Conservation (phyloP, 495 filamentous ascomycete species). For the Opeltia flavorubescens region DNA sequence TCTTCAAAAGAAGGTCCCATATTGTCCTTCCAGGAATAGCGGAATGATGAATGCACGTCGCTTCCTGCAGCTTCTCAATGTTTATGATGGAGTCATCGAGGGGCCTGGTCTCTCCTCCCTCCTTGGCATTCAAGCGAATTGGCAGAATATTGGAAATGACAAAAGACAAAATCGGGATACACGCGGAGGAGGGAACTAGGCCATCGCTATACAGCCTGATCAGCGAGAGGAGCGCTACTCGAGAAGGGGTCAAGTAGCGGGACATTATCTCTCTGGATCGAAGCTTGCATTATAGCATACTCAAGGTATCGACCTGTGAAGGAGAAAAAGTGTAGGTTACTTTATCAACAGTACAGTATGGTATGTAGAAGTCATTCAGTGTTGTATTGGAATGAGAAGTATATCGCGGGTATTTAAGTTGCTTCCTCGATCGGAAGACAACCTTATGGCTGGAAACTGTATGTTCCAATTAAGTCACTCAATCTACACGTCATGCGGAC, state of each 20-base stretch:
- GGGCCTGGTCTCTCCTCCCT: slow-evolving; percentile 18
- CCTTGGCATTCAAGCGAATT: slow-evolving; percentile 18
- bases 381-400: too few species aligned
- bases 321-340: background rate
- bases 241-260: slow-evolving; percentile 73
- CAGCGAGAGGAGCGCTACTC: slow-evolving; percentile 68
- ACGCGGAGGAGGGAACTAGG: slow-evolving; percentile 56
- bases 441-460: too few species aligned
- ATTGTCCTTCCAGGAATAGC: slow-evolving; percentile 63
- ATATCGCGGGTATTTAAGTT: too few species aligned
- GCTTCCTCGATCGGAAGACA: too few species aligned
- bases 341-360: background rate
- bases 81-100: slow-evolving; percentile 36
- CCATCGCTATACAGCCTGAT: slow-evolving; percentile 66
- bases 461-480: too few species aligned
- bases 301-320: background rate
- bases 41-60: slow-evolving; percentile 44
- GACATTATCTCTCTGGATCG: slow-evolving; percentile 34
- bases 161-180: slow-evolving; percentile 77
- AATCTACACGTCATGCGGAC: too few species aligned
- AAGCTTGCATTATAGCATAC: background rate
- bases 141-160: slow-evolving; percentile 60
- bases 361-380: too few species aligned
- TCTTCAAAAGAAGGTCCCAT: slow-evolving; percentile 74
- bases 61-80: slow-evolving; percentile 52